Evolutionary conservation across 345 rosid genomes (phyloP).

Genomic region (Rubroshorea leprosula): DNA sequence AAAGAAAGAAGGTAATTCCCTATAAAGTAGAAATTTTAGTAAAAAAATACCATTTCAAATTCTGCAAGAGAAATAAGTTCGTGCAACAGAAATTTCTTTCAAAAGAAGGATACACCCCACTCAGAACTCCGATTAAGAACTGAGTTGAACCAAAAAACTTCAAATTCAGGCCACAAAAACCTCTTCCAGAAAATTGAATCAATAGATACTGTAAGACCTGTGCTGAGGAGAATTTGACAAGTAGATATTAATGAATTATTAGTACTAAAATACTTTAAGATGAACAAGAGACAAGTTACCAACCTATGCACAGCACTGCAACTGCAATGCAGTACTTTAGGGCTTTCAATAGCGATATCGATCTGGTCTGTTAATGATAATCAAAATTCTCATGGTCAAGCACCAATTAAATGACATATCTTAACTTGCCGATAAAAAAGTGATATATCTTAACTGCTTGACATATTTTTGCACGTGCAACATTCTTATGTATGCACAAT

Average conservation of each 20-base stretch:
- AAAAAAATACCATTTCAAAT: neutral
- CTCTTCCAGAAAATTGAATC: constrained; percentile 94
- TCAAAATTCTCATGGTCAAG: constrained; percentile 24
- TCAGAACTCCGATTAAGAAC: constrained; percentile 89
- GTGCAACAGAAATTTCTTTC: constrained; percentile 5
- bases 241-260: constrained; percentile 18
- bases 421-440: no score
- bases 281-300: constrained; percentile 18
- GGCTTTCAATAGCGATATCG: constrained; percentile 63
- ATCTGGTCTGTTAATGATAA: constrained; percentile 55
- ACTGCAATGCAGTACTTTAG: constrained; percentile 51
- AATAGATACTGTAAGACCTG: constrained; percentile 75
- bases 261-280: neutral
- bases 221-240: constrained; percentile 22
- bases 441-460: neutral
- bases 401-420: constrained; percentile 15
- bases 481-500: neutral
- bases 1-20: no score
- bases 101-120: constrained; percentile 96
- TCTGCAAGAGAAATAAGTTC: neutral
- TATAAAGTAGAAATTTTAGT: no score
- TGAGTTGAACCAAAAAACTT: constrained; percentile 98
- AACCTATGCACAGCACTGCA: constrained; percentile 61
- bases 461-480: neutral
- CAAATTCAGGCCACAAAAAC: constrained; percentile 86